Evolutionary conservation across 768 basidiomycete genomes (phyloP), one percentile per base, ranked within the genome.

Genomic region (Boletus reticulatus): DNA sequence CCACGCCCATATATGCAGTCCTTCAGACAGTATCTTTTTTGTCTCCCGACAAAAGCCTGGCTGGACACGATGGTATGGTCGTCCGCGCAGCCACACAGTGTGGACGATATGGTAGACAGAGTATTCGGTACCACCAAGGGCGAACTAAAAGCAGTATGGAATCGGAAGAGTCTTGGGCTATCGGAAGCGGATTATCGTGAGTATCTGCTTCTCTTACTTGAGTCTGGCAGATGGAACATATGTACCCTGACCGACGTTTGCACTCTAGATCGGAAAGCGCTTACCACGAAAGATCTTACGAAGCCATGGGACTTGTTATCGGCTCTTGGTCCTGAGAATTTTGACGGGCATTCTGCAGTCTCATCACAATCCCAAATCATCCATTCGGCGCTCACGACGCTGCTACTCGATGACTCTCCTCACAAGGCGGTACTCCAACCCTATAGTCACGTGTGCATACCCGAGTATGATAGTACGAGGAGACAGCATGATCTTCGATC

Each of bases 41-140:
- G 84, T 47, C 72, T 78, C 0, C 60, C 74, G 17, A 89, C 85
- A n/a, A 74, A 71, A 34, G 62, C 64, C 14, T 91, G 89, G 87
- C 77, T 92, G 19, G 88, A 92, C 55, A 84, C 87, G 5, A 93
- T 93, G 88, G 81, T 94, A 5, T 94, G 92, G 92, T 89, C 87
- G 64, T 89, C 87, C 3, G 92, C 92, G 5, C 89, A 92, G 64
- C 89, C 90, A 2, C 85, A 85, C 48, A 90, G 82, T 65, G 91
- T 92, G 10, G 69, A 73, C 0, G 84, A 86, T 61, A 93, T 94
- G 92, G 86, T 89, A 0, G 67, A 80, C 20, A 76, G 74, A 36
- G 78, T 79, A 34, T 91, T 92, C 65, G 81, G 76, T 12, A 62
- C 72, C 6, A 50, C 68, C 0, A 65, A 70, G 27, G 71, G 72